Percentiles rank a stretch among this genome's conserved stretches.
Evolutionary conservation across 805 yeast species (phyloP).

Genomic region (Yueomyces sp.): DNA sequence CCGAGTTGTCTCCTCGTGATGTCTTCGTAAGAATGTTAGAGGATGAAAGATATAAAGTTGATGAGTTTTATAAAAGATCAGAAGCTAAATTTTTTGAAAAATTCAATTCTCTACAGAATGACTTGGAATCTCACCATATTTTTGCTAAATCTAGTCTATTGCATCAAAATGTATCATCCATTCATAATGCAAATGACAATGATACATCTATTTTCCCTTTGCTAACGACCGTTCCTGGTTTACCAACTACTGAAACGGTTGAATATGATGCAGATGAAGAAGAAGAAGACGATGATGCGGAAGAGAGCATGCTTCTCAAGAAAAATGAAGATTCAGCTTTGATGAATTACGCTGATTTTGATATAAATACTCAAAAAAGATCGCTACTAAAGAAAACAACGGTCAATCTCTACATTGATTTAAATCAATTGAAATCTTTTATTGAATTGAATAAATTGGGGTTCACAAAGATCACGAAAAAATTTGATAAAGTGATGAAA

Average conservation of each 20-base stretch:
- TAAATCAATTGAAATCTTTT: constrained; percentile 73
- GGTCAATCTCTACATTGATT: constrained; percentile 48
- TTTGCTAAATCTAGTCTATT: not conserved
- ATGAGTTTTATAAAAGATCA: constrained; percentile 34
- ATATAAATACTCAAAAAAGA: constrained; percentile 35
- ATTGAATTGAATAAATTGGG: constrained; percentile 79
- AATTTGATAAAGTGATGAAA: constrained; percentile 71
- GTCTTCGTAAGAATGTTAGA: constrained; percentile 34
- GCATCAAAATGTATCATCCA: too few species aligned
- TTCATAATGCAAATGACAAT: too few species aligned
- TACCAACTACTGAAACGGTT: not conserved
- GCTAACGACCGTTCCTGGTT: not conserved
- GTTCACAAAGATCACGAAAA: constrained; percentile 74
- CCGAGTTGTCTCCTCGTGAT: constrained; percentile 10
- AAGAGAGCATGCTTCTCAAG: constrained; percentile 28
- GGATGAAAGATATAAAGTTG: constrained; percentile 39
- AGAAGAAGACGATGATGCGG: constrained; percentile 24
- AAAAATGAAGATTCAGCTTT: constrained; percentile 35
- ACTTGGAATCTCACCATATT: constrained; percentile 29
- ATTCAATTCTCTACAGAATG: constrained; percentile 33
- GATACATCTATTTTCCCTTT: too few species aligned
- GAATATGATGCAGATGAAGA: constrained; percentile 2
- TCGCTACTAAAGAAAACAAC: constrained; percentile 59
- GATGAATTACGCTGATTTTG: constrained; percentile 35
- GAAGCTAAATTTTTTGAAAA: constrained; percentile 34